phyloP scores from a whole-genome alignment of 2,329 filamentous ascomycete species.

The Amauroascus verrucosus region DNA sequence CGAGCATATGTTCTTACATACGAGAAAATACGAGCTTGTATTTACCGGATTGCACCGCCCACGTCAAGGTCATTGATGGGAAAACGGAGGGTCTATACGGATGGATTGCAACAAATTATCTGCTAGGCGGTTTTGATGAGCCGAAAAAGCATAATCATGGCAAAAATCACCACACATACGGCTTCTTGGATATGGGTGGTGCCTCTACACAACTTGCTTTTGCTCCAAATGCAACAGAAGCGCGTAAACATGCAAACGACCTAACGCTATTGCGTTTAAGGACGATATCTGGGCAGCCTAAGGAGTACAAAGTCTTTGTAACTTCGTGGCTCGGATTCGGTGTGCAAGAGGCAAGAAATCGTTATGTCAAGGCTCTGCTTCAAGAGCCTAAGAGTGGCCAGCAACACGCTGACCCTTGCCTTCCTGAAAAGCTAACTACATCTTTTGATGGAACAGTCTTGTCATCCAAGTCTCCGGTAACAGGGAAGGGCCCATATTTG shows the following conservation, averaged over 20 bases:
- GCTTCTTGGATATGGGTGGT: conserved; percentile 96
- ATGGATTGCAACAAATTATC: conserved; percentile 94
- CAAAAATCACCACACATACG: conserved; percentile 86
- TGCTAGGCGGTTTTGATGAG: conserved; percentile 79
- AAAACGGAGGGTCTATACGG: conserved; percentile 94
- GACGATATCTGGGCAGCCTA: conserved; percentile 62
- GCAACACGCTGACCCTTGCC: conserved; percentile 81
- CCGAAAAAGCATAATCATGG: conserved; percentile 67
- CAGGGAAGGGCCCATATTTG: conserved; percentile 47
- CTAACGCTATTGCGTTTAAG: conserved; percentile 77
- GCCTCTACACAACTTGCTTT: conserved; percentile 97
- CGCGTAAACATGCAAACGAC: conserved; percentile 78
- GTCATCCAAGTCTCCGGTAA: conserved; percentile 30
- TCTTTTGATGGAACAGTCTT: conserved; percentile 57
- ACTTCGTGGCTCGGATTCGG: conserved; percentile 96
- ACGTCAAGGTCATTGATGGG: conserved; percentile 89
- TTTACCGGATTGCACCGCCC: conserved; percentile 76
- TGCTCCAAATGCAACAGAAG: conserved; percentile 84
- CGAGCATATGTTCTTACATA: conserved; percentile 73
- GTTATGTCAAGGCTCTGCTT: conserved; percentile 70
- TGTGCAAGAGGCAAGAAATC: conserved; percentile 80
- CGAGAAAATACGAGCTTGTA: conserved; percentile 66
- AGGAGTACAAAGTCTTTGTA: conserved; percentile 85
- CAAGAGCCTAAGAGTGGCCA: conserved; percentile 49
- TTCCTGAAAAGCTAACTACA: conserved; percentile 66